Base-by-base conservation (phyloP, 2,329 filamentous ascomycete species). In the Iodosphaeria phyllophila region DNA sequence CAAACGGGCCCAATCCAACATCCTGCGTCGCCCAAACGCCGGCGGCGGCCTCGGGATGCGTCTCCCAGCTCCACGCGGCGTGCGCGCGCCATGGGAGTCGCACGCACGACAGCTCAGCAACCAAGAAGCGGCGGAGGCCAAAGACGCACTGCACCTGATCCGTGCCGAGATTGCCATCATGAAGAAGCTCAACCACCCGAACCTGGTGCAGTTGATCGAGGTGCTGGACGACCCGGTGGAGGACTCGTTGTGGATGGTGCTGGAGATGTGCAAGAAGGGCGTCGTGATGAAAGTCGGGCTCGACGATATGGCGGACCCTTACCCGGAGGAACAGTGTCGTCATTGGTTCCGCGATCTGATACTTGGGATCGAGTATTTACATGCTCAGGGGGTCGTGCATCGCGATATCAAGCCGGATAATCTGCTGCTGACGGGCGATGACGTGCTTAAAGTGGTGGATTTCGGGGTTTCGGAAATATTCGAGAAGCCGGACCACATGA, bases 401-500 rank as follows among this genome's bases (percentile, higher is more conserved):
- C 71, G 89, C 26, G 89, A 98, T 42, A 93, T 98, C 54, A 98
- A 98, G 50, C 89, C 89, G 0, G 89, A 95, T 47, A 98, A 98
- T 38, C 74, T 92, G 26, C 64, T 98, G 6, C 57, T 98, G 19
- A 92, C 83, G 0, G 66, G 74, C 18, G 84, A 93, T 28, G 77
- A 95, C 39, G 72, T 92, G n/a, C 65, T 98, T 26, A 98, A 95
- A 47, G 76, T 98, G 35, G 83, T 92, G 26, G 89, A 95, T 48
- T 98, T 98, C 58, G 89, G 89, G n/a, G 89, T 95, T 6, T 95
- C 86, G 1, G 86, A 98, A 44, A 93, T 98, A 73, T 98, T 98
- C 38, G 76, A 86, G 43, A 92, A 91, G 46, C 41, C 56, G 3
- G 60, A 76, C 2, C 65, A 80, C 22, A 95, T 95, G 89, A 73